Conservation (phyloP, 495 filamentous ascomycete genomes). For the Aspergillus ellipticus region DNA sequence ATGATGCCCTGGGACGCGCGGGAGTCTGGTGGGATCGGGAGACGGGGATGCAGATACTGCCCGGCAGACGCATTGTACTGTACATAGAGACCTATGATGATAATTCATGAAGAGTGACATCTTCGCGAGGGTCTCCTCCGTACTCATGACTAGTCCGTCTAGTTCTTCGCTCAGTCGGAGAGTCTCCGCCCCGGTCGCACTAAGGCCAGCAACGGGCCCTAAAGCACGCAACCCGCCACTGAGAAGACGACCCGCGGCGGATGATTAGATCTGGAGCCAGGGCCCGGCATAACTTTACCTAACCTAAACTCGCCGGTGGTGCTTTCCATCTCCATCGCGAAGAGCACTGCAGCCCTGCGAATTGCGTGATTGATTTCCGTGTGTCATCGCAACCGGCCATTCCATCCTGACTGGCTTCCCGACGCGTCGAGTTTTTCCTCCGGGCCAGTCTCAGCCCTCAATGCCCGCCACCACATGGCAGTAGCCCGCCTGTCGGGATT, state of each 20-base stretch:
- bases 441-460: too few relatives aligned
- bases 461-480: too few relatives aligned
- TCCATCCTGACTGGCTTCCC: neutral
- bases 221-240: neutral
- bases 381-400: conserved; percentile 36
- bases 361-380: conserved; percentile 46
- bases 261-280: neutral
- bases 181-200: too few relatives aligned
- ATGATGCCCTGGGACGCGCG: conserved; percentile 5
- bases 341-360: neutral
- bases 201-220: too few relatives aligned
- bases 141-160: too few relatives aligned
- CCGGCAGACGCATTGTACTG: neutral
- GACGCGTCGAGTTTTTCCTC: conserved; percentile 8
- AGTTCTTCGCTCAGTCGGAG: too few relatives aligned
- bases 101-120: too few relatives aligned
- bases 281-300: neutral
- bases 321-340: neutral
- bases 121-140: too few relatives aligned
- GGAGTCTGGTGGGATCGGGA: conserved; percentile 9
- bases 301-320: too few relatives aligned
- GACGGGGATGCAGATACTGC: neutral
- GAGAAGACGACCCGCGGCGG: neutral
- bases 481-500: too few relatives aligned
- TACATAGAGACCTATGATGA: neutral